Evolutionary conservation across 371 early-diverging fungal species (phyloP), one percentile per base, ranked within the genome.

Genomic region (Mortierella sp.): DNA sequence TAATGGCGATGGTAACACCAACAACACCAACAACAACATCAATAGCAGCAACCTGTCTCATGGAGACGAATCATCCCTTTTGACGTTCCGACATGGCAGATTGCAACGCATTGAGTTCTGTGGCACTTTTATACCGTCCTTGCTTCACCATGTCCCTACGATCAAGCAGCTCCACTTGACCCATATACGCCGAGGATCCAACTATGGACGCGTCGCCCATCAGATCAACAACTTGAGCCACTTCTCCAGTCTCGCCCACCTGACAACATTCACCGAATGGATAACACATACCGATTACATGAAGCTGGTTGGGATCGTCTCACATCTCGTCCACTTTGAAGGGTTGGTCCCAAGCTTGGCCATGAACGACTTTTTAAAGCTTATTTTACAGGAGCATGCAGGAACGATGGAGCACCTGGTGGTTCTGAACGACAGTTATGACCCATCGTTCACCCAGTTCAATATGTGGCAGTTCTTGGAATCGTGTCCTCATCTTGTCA

Each of bases 381-480:
- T 54, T 3, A 34, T 70, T 1, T 23, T 70, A n/a, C 48, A 47
- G n/a, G 18, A 39, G 6, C 70, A 70, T 9, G 30, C 58, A 3
- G 24, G 52, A 7, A 51, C 64, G 4, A 62, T 69, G 6, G 64
- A 70, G 38, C 21, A 46, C 4, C 41, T 67, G 21, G 21, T 61
- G 14, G 31, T 57, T 19, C n/a, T 57, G 19, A 14, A 23, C 7
- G 49, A 41, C 21, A 0, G 27, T 43, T 21, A 28, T n/a, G 42
- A 49, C n/a, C 23, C 42, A 0, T 12, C 34, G 1, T 38, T 46
- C 9, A 57, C 57, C 30, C 48, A 50, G 39, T 71, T 71, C 28
- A 65, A 65, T 41, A 23, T 71, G 21, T 71, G 71, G 71, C 19
- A 50, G 31, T 28, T 71, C 38, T 54, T 71, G 12, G 71, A 71